Evolutionary conservation across 495 filamentous ascomycete species (phyloP), one percentile per base, ranked within the genome.

Genomic region (Aspergillus cristatus): DNA sequence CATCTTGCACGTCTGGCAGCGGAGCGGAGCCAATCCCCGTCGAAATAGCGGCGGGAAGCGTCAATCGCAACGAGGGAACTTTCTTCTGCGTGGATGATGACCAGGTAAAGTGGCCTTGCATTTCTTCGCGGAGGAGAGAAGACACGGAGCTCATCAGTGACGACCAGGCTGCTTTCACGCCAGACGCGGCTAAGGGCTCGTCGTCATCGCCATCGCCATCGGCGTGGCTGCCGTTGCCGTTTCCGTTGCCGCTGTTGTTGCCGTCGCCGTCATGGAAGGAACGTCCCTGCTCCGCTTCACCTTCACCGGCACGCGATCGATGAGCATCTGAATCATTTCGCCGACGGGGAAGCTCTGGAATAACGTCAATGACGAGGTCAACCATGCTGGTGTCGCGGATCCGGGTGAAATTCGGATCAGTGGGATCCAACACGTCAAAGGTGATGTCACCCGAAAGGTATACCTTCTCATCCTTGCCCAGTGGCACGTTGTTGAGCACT

Each of bases 401-500:
- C 20, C 84, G 74, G 14, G 81, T 84, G 52, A 96, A 96, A 28
- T 86, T 75, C 10, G 86, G 83, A 61, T 96, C 91, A 28, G 74
- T 72, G 2, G 76, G 74, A 52, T 77, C 72, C 34, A 81, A 52
- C 40, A 87, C 74, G 35, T 81, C 78, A 42, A 79, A 76, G 34
- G 93, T 72, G 25, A 85, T 72, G 24, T 87, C 78, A 16, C 82
- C 72, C n/a, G 77, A 67, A 39, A 98, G 67, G 51, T 86, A 84
- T 38, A 96, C 76, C 51, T 81, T 86, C 63, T 98, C 91, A 48
- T 95, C 88, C 40, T 84, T 81, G 7, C 91, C 91, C 1, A 98
- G 64, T 0, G 81, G 70, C 18, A 93, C 71, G 49, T 83, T 83
- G 31, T 83, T 83, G 56, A 97, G 74, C 29, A 81, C 81, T 38